Percentiles rank a stretch among this genome's conserved stretches.
Conservation (phyloP, 2,329 filamentous ascomycete genomes). For the Colletotrichum higginsianum region DNA sequence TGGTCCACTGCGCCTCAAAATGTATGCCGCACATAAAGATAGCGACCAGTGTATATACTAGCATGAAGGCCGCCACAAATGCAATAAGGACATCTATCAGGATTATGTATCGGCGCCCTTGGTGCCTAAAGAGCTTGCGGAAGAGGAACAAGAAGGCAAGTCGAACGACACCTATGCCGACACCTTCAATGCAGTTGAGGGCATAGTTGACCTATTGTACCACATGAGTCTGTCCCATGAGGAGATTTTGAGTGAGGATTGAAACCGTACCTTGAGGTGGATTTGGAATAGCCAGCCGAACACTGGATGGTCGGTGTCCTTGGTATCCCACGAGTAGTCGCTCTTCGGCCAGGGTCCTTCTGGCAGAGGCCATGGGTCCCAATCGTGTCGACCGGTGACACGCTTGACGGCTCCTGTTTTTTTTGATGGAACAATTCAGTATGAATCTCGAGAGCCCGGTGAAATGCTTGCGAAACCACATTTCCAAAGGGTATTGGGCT, state of each 20-base stretch:
- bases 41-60: background rate
- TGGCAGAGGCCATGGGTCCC: constrained; percentile 23
- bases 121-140: constrained; percentile 19
- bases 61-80: constrained; percentile 15
- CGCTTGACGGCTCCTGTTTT: constrained; percentile 4
- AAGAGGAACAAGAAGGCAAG: constrained; percentile 32
- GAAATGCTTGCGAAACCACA: background rate
- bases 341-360: constrained; percentile 29
- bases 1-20: constrained; percentile 16
- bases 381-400: constrained; percentile 29
- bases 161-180: constrained; percentile 18
- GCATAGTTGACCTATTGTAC: background rate
- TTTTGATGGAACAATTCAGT: background rate
- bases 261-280: background rate
- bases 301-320: constrained; percentile 21
- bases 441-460: background rate
- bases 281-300: background rate
- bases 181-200: constrained; percentile 12
- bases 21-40: constrained; percentile 21
- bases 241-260: background rate
- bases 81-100: constrained; percentile 11
- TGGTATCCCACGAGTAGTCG: constrained; percentile 14
- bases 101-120: constrained; percentile 14
- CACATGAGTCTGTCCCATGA: background rate
- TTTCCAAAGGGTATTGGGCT: background rate